phyloP scores from a whole-genome alignment of 805 yeast genomes.

The Ogataea pignaliae region DNA sequence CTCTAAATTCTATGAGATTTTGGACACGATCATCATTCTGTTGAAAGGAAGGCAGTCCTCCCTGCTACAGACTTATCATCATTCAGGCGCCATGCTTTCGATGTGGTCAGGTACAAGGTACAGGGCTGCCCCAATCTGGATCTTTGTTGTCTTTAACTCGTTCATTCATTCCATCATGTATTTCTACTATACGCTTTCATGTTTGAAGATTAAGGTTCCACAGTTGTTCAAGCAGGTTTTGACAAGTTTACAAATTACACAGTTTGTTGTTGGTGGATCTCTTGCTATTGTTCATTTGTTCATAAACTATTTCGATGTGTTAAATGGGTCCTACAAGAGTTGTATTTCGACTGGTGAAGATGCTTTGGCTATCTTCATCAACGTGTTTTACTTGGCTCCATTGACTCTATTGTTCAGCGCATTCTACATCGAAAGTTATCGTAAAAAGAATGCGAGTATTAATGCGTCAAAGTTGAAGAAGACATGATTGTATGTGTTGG shows the following conservation, averaged over 20 bases:
- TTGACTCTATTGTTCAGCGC: constrained; percentile 62
- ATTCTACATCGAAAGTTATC: constrained; percentile 58
- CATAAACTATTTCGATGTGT: constrained; percentile 50
- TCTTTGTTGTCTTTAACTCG: constrained; percentile 76
- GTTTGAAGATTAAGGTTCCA: constrained; percentile 57
- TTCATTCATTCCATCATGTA: constrained; percentile 74
- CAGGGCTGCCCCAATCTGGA: constrained; percentile 75
- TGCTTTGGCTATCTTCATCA: constrained; percentile 57
- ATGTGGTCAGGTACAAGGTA: constrained; percentile 77
- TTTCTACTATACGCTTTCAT: constrained; percentile 58
- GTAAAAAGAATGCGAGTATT: constrained; percentile 16
- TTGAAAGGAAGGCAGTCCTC: constrained; percentile 65
- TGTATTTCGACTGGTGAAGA: constrained; percentile 59
- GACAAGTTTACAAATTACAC: constrained; percentile 65
- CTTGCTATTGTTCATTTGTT: constrained; percentile 63
- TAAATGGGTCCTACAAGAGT: constrained; percentile 35
- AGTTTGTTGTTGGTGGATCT: constrained; percentile 65
- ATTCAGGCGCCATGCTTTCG: constrained; percentile 74
- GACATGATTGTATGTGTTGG: neutral
- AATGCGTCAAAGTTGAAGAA: constrained; percentile 4
- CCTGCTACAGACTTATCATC: constrained; percentile 68
- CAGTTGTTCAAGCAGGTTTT: constrained; percentile 49
- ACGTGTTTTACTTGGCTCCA: constrained; percentile 63
- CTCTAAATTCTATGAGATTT: constrained; percentile 66
- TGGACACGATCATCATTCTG: constrained; percentile 63